Evolutionary conservation across 2,329 filamentous ascomycete genomes (phyloP).

Genomic region (Leptographium wingfieldii): DNA sequence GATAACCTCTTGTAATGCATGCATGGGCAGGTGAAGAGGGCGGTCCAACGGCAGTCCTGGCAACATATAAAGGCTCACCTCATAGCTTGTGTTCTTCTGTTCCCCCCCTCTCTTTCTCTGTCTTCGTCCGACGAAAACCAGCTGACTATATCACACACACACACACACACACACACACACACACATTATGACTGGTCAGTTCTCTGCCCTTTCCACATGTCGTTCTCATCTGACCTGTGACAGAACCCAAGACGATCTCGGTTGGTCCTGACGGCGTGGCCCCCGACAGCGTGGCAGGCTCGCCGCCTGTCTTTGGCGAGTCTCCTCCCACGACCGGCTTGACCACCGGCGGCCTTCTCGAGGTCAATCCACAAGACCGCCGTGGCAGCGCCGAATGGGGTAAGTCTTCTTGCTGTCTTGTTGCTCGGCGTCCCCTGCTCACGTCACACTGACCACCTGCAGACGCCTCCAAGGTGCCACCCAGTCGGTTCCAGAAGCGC

Average conservation of each 20-base stretch:
- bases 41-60: no score
- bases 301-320: not conserved
- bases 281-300: not conserved
- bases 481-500: constrained; percentile 56
- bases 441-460: not conserved
- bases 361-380: constrained; percentile 2
- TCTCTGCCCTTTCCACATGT: no score
- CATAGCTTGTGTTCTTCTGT: no score
- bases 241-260: not conserved
- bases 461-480: constrained; percentile 56
- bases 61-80: no score
- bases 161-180: no score
- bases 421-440: not conserved
- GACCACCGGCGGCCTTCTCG: constrained; percentile 18
- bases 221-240: not conserved
- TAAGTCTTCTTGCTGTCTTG: not conserved
- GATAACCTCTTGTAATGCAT: no score
- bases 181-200: no score
- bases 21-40: no score
- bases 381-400: constrained; percentile 3
- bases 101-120: no score
- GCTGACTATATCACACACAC: no score
- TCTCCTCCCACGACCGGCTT: not conserved
- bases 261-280: not conserved
- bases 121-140: no score